Percentiles rank a stretch among this genome's conserved stretches.
Evolutionary conservation across 495 filamentous ascomycete species (phyloP).

Genomic region (Penicillium manginii): DNA sequence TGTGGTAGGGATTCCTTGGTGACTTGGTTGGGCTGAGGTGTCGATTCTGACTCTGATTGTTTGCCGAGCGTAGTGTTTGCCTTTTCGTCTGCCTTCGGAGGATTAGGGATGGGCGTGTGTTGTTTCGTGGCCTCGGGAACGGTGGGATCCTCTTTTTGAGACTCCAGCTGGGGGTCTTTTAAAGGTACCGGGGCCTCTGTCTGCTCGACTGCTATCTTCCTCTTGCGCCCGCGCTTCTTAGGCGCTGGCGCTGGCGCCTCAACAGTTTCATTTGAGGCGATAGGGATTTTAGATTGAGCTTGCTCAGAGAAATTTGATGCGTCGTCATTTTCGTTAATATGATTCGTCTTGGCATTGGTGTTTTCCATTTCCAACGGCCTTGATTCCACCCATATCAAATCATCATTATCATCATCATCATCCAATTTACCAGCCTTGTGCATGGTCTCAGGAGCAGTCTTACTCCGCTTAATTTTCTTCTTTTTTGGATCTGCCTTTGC

Average conservation of each 20-base stretch:
- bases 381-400: conserved; percentile 46
- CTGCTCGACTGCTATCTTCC: conserved; percentile 40
- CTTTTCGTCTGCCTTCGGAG: not conserved
- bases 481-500: conserved; percentile 29
- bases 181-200: conserved; percentile 1
- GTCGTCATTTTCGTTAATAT: not conserved
- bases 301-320: not conserved
- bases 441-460: conserved; percentile 40
- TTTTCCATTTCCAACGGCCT: conserved; percentile 19
- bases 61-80: not conserved
- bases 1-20: conserved; percentile 10
- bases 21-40: not conserved
- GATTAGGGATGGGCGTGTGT: not conserved
- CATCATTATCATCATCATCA: conserved; percentile 38
- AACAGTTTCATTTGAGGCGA: not conserved
- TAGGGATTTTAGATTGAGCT: not conserved
- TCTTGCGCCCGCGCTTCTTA: conserved; percentile 53
- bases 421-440: conserved; percentile 17
- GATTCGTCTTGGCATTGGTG: not conserved
- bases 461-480: conserved; percentile 45
- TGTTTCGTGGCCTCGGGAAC: not conserved
- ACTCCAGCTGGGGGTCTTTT: not conserved
- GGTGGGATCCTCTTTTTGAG: not conserved
- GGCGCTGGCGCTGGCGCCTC: conserved; percentile 20
- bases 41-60: not conserved